phyloP scores from a whole-genome alignment of 106 monocot species.

The Hemerocallis citrina region DNA sequence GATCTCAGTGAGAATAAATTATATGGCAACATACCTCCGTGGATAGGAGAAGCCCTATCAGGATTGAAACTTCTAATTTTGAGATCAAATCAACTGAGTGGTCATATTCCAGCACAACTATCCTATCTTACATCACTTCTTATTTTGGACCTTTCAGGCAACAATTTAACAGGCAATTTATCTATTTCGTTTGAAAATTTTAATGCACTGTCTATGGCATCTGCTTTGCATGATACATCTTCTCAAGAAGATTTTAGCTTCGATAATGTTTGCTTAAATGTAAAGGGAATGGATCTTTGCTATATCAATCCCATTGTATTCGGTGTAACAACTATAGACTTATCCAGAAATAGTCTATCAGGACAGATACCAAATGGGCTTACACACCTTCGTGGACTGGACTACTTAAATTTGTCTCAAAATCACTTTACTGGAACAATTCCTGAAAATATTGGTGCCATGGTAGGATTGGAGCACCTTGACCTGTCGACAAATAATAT shows the following conservation, averaged over 20 bases:
- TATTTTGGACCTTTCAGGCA: constrained; percentile 5
- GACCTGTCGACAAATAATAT: constrained; percentile 1
- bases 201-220: not conserved
- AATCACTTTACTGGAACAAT: too few relatives aligned
- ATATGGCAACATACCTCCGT: not conserved
- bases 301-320: not conserved
- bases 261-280: not conserved
- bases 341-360: not conserved
- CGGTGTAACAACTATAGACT: not conserved
- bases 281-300: not conserved
- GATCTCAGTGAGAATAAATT: constrained; percentile 9
- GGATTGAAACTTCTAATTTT: not conserved
- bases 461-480: not conserved
- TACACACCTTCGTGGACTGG: too few relatives aligned
- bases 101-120: not conserved
- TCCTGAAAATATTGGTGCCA: too few relatives aligned
- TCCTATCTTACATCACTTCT: constrained; percentile 5
- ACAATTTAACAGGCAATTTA: constrained; percentile 1
- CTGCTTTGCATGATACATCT: too few relatives aligned
- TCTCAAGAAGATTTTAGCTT: too few relatives aligned
- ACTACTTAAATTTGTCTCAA: too few relatives aligned
- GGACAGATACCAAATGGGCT: too few relatives aligned
- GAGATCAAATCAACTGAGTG: constrained; percentile 4
- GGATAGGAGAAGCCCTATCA: constrained; percentile 1
- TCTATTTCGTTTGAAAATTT: not conserved